Evolutionary conservation across 202 grass and related monocot genomes (phyloP), one percentile per base, ranked within the genome.

Genomic region (Dendrocalamus latiflorus): DNA sequence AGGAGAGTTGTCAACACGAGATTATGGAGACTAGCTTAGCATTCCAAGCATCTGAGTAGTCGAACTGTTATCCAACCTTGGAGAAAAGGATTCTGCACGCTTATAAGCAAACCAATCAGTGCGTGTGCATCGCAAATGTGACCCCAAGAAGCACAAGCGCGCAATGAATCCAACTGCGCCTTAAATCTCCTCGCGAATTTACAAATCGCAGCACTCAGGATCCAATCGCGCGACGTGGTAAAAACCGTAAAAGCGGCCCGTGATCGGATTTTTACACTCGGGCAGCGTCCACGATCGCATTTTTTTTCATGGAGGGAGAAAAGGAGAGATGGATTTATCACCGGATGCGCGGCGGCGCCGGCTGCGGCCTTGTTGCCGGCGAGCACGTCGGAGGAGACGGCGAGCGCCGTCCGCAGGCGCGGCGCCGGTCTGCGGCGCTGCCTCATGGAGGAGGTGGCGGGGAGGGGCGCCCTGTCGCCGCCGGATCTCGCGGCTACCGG

Each of bases 331-430:
- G 43, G 43, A 0, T 33, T 64, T 11, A 59, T 41, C 24, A 98
- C 95, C 80, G 72, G 65, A 17, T 72, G 18, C 20, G 82, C 79
- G 21, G 88, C 44, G 18, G 83, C 47, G 34, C 85, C 77, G 21
- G 66, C 38, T 44, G 76, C 57, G 59, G 80, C 68, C 83, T 93
- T 91, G 82, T 86, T 88, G 8, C 84, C 85, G 3, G 84, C 77
- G 61, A 96, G 80, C 16, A 96, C 93, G 76, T 93, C 89, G 70
- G 91, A 93, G 49, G 91, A 94, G 41, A 95, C 83, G 55, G 96
- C 87, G 5, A 87, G 84, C 3, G 84, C 56, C 33, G 88, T 83
- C 58, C 87, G 76, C 0, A 75, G 65, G 53, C 84, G 84, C 42
- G 36, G 78, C 6, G 51, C 74, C 25, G 37, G 69, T 5, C 55